Percentiles rank a stretch among this genome's conserved stretches.
These are phyloP conservation scores for Ambispora gerdemannii DNA, from an alignment of 192 early-diverging fungal species.

Conservation along the genomic window DNA sequence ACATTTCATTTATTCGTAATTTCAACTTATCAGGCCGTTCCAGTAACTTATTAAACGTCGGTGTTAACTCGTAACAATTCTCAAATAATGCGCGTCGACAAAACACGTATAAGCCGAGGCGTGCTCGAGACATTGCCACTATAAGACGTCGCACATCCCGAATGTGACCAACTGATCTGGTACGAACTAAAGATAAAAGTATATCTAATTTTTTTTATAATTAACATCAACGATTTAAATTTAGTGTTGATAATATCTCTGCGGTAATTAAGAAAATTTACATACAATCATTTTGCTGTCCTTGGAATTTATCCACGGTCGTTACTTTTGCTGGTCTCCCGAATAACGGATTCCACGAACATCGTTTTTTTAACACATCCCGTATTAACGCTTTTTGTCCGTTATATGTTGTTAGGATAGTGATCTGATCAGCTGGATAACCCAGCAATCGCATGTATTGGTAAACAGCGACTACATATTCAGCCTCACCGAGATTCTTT, in stretches of 20 bases:
- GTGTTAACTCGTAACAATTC: slow-evolving; percentile 77
- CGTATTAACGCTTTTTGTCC: slow-evolving; percentile 91
- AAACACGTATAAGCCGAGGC: slow-evolving; percentile 94
- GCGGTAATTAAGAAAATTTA: not conserved
- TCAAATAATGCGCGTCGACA: slow-evolving; percentile 70
- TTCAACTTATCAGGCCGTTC: slow-evolving; percentile 61
- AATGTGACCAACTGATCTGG: slow-evolving; percentile 83
- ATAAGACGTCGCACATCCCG: slow-evolving; percentile 90
- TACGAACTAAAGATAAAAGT: slow-evolving; percentile 90
- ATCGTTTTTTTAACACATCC: slow-evolving; percentile 84
- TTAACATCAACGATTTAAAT: not conserved
- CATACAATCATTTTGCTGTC: slow-evolving; percentile 89
- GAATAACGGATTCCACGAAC: slow-evolving; percentile 85
- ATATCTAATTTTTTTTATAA: slow-evolving; percentile 59
- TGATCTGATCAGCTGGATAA: slow-evolving; percentile 85
- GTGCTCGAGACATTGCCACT: slow-evolving; percentile 90
- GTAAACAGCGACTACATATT: slow-evolving; percentile 92
- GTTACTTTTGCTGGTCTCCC: slow-evolving; percentile 73
- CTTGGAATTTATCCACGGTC: slow-evolving; percentile 97
- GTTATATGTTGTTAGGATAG: slow-evolving; percentile 96
- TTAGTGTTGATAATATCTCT: not conserved
- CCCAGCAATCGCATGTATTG: slow-evolving; percentile 96
- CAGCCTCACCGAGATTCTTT: slow-evolving; percentile 96
- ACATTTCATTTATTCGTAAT: slow-evolving; percentile 56
- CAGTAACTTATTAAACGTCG: slow-evolving; percentile 61